phyloP scores from a whole-genome alignment of 2,329 filamentous ascomycete species.

The Teratosphaeriaceae sp. region DNA sequence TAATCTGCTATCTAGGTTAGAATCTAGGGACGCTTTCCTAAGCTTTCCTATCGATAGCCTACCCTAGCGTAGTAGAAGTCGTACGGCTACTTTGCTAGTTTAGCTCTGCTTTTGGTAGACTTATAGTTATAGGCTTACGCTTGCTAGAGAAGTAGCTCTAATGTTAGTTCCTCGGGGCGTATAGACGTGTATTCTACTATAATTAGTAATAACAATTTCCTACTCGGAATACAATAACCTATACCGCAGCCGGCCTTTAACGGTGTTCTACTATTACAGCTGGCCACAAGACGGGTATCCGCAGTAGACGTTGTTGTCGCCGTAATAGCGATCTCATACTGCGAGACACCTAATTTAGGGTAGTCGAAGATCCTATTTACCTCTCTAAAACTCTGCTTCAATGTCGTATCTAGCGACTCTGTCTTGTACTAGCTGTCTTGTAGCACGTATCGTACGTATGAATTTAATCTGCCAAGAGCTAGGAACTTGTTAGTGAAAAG shows the following conservation, averaged over 20 bases:
- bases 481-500: neutral
- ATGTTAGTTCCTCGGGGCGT: no score
- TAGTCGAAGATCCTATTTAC: neutral
- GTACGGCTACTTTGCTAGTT: slow-evolving; percentile 18
- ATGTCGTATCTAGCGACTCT: neutral
- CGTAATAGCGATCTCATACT: neutral
- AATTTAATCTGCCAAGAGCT: neutral
- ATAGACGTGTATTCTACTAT: no score
- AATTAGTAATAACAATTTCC: no score
- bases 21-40: neutral
- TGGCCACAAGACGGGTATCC: neutral
- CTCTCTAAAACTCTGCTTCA: neutral
- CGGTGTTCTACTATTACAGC: no score
- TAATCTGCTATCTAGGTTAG: slow-evolving; percentile 8
- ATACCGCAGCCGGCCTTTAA: no score
- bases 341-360: neutral
- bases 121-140: no score
- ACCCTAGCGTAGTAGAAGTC: slow-evolving; percentile 24
- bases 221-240: no score
- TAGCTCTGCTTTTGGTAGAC: no score
- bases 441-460: neutral
- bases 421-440: neutral
- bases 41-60: slow-evolving; percentile 1
- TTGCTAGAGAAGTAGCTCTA: no score
- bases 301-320: neutral